A percentile compares a stretch with the other conserved stretches of the same genome.
Conservation (phyloP, 768 basidiomycete genomes). For the Mycena floridula region DNA sequence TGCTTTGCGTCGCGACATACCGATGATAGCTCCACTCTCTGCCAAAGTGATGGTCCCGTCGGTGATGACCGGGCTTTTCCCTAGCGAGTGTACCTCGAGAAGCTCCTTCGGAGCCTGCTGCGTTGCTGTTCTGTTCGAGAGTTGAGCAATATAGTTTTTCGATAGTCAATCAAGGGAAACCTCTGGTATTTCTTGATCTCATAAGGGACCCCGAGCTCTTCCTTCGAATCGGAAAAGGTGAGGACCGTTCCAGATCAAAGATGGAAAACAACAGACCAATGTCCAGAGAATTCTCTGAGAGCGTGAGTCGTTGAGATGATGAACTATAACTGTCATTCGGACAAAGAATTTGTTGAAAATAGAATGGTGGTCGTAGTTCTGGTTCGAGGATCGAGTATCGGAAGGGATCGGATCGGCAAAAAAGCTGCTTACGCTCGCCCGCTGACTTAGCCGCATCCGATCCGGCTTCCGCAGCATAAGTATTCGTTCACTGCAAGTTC, state of each 20-base stretch:
- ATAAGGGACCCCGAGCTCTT: conserved; percentile 38
- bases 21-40: conserved; percentile 21
- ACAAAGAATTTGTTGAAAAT: not conserved
- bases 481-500: too few relatives aligned
- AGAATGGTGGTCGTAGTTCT: too few relatives aligned
- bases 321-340: not conserved
- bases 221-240: conserved; percentile 9
- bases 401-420: too few relatives aligned
- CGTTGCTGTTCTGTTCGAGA: not conserved
- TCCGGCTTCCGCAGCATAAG: too few relatives aligned
- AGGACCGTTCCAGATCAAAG: not conserved
- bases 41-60: conserved; percentile 32
- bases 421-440: too few relatives aligned
- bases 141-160: not conserved
- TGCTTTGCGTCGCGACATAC: conserved; percentile 3
- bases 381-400: too few relatives aligned
- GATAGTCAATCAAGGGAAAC: not conserved
- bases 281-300: conserved; percentile 2
- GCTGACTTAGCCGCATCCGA: too few relatives aligned
- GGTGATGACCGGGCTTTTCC: conserved; percentile 35
- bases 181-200: conserved; percentile 29
- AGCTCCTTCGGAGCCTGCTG: conserved; percentile 27
- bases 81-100: conserved; percentile 27
- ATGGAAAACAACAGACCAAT: not conserved
- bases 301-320: conserved; percentile 1